Evolutionary conservation across 73 alveolate species (phyloP).

Genomic region (Symbiodinium natans): DNA sequence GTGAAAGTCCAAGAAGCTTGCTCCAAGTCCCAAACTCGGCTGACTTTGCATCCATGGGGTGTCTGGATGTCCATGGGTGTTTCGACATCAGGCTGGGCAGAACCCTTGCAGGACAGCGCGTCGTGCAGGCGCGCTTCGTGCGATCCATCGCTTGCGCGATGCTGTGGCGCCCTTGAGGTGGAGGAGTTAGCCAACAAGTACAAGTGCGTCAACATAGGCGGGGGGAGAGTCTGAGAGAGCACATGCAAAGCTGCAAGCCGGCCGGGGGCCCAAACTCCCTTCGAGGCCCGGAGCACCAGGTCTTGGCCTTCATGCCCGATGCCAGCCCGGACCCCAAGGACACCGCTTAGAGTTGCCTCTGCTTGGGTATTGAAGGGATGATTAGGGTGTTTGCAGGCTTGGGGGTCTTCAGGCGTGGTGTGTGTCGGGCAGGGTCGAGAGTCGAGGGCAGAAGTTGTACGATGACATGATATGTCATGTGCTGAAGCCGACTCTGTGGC

Average conservation of each 20-base stretch:
- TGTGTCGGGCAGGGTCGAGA: too few species aligned
- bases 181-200: not conserved
- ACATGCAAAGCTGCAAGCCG: too few species aligned
- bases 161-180: not conserved
- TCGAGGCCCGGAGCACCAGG: conserved; percentile 5
- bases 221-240: too few species aligned
- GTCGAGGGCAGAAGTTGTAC: too few species aligned
- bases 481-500: too few species aligned
- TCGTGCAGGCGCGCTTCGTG: not conserved
- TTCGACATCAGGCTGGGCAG: not conserved
- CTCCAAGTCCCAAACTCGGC: conserved; percentile 20
- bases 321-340: not conserved
- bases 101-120: not conserved
- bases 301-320: not conserved
- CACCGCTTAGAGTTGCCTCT: not conserved
- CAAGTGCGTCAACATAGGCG: conserved; percentile 2
- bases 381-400: too few species aligned
- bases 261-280: too few species aligned
- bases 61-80: not conserved
- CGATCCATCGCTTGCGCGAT: not conserved
- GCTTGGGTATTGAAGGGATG: too few species aligned
- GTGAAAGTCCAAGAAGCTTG: conserved; percentile 32
- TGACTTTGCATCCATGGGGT: not conserved
- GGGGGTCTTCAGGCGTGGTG: too few species aligned
- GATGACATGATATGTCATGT: too few species aligned